These are phyloP conservation scores for Rhododendron mucronatum DNA, from an alignment of 148 eudicot genomes.

Conservation along the genomic window DNA sequence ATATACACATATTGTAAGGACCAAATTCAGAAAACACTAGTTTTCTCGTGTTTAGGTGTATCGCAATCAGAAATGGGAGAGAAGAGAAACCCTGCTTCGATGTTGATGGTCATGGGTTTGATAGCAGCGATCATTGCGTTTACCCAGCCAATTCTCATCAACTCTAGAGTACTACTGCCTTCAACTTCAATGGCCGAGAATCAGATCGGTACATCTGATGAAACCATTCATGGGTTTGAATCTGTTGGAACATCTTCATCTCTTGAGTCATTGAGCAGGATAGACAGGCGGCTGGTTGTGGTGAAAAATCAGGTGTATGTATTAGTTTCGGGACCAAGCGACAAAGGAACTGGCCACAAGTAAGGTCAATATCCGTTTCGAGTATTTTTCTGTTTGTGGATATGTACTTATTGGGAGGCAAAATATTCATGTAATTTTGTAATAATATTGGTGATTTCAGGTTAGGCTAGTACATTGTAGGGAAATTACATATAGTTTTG, in stretches of 20 bases:
- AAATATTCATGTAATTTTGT: background rate
- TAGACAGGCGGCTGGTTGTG: background rate
- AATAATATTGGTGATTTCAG: background rate
- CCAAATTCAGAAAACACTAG: background rate
- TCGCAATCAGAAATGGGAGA: background rate
- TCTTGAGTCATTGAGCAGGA: background rate
- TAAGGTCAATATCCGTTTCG: background rate
- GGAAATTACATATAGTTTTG: background rate
- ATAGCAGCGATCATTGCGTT: background rate
- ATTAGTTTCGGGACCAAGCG: constrained; percentile 21
- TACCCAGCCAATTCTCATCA: background rate
- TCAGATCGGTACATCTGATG: background rate
- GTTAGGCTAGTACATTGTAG: background rate
- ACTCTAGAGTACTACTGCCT: constrained; percentile 12
- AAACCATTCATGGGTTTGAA: background rate
- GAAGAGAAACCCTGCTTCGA: background rate
- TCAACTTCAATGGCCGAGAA: constrained; percentile 7
- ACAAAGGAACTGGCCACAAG: constrained; percentile 26
- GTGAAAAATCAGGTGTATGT: background rate
- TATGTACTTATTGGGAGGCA: background rate
- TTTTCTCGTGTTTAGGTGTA: too few species aligned
- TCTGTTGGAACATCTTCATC: background rate
- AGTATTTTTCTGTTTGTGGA: background rate
- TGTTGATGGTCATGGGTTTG: background rate
- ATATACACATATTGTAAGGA: background rate